Percentiles rank a stretch among this genome's conserved stretches.
phyloP scores from a whole-genome alignment of 2,329 filamentous ascomycete genomes.

The Lachnellula suecica region DNA sequence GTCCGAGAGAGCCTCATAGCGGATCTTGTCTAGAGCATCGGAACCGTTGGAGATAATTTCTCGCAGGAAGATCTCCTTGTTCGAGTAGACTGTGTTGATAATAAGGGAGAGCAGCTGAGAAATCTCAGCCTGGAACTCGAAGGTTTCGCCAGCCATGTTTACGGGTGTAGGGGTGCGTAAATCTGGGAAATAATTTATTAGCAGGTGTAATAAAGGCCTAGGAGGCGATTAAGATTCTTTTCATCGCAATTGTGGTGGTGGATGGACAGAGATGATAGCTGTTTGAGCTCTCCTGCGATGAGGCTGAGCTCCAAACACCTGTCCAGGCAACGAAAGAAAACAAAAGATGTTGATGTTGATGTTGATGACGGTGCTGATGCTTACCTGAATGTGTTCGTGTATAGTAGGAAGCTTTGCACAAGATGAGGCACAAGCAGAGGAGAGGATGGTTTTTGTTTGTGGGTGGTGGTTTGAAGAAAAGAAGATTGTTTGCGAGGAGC shows the following conservation, averaged over 20 bases:
- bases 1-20: constrained; percentile 97
- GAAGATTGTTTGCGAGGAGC: not conserved
- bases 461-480: not conserved
- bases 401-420: not conserved
- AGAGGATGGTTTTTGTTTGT: not conserved
- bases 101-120: constrained; percentile 99
- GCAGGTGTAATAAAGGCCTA: constrained; percentile 1
- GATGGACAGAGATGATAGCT: not conserved
- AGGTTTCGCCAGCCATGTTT: constrained; percentile 87
- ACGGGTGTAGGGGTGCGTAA: constrained; percentile 31
- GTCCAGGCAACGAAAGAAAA: not conserved
- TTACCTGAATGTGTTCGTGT: not conserved
- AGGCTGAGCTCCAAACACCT: too few relatives aligned
- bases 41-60: constrained; percentile 98
- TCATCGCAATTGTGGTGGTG: not conserved
- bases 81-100: constrained; percentile 99
- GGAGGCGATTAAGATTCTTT: not conserved
- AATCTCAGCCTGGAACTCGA: constrained; percentile 99
- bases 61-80: constrained; percentile 99
- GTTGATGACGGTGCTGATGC: not conserved
- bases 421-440: not conserved
- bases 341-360: not conserved
- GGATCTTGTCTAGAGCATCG: constrained; percentile 99
- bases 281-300: not conserved
- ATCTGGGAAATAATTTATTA: constrained; percentile 14